Evolutionary conservation across 139 green algal species (phyloP).

Genomic region (Tetraselmis chui): DNA sequence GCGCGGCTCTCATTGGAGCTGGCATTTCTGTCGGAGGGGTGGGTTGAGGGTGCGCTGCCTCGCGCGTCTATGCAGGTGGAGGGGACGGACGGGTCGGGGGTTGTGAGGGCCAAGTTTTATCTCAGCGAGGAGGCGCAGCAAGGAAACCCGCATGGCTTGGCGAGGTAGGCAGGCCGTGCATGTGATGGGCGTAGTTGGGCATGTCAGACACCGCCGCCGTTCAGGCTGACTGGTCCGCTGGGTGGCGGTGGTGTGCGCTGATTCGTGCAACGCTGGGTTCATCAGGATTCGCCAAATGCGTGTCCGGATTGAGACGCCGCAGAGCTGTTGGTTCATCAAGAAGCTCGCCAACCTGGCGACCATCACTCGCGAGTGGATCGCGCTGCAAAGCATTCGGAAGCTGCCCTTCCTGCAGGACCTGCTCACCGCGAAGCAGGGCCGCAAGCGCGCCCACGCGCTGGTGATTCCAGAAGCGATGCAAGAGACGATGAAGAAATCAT

Average conservation of each 20-base stretch:
- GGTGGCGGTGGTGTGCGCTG: too few relatives aligned
- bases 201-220: too few relatives aligned
- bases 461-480: constrained; percentile 61
- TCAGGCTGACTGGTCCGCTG: too few relatives aligned
- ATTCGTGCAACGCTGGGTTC: neutral
- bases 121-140: constrained; percentile 45
- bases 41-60: constrained; percentile 12
- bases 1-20: neutral
- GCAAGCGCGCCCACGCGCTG: neutral
- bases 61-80: constrained; percentile 61
- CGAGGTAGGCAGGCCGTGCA: constrained; percentile 23
- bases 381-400: constrained; percentile 63
- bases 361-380: constrained; percentile 81
- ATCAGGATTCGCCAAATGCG: constrained; percentile 46
- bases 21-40: neutral
- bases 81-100: constrained; percentile 47
- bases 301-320: constrained; percentile 13
- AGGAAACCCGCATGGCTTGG: constrained; percentile 26
- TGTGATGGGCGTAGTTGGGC: too few relatives aligned
- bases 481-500: constrained; percentile 46
- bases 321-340: constrained; percentile 63
- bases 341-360: constrained; percentile 78
- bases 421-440: constrained; percentile 25
- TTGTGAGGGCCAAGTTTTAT: constrained; percentile 55
- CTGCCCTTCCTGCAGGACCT: constrained; percentile 67